Base-by-base conservation (phyloP, 441 rosid genomes). In the Lepidium campestre region DNA sequence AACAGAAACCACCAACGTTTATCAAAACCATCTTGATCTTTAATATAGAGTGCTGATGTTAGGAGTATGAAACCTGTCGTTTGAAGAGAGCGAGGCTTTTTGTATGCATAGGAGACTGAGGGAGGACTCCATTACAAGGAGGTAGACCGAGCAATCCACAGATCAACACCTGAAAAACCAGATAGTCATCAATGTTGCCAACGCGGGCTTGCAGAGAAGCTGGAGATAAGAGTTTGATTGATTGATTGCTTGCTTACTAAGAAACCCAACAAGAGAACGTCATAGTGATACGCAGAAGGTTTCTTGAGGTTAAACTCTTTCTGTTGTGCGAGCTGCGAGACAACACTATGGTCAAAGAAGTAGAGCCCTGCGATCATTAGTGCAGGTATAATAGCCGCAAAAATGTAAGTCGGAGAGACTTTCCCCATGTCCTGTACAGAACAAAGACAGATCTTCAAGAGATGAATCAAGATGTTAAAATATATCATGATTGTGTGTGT, bases 71-170 rank as follows among this genome's bases (percentile, higher is more conserved):
- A 36, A 87, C 96, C 91, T 88, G 98, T 75, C 70, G 77, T 75
- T 75, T 90, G 46, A 88, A 84, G 77, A 82, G 83, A 29, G 91
- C 83, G 34, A 86, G 91, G 35, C 95, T 89, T 78, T 89, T 89
- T 2, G 96, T 84, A 67, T 92, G 97, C 97, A 88, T 86, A 44
- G 97, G 93, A 56, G 96, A 92, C 68, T 86, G 93, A 1, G 96
- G 98, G n/a, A 87, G 86, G 53, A 89, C 96, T 56, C 93, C 96
- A 34, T 92, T 89, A 20, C 93, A 86, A 47, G 96, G 98, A 49
- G 96, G 95, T 20, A 92, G 81, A 25, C 98, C 96, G 14, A 87
- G 75, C 77, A 92, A 59, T 48, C 96, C 98, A 68, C 96, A 86
- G 47, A 87, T 56, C 79, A 89, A 67, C 11, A 96, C 84, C 95